Evolutionary conservation across 257 asterid species (phyloP).

Genomic region (Scutellaria barbata): DNA sequence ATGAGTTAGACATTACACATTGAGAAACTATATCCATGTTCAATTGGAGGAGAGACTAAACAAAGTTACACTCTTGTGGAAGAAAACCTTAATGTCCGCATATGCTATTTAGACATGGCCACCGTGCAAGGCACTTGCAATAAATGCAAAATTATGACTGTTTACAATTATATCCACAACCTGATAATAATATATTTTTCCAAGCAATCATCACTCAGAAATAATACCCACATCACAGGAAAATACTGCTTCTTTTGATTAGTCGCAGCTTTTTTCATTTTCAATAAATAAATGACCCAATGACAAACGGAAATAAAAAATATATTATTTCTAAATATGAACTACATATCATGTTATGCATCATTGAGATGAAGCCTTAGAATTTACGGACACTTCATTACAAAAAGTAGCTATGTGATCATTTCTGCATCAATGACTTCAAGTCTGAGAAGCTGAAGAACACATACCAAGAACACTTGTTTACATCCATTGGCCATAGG

Average conservation of each 20-base stretch:
- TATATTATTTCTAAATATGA: not conserved
- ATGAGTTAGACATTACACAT: not conserved
- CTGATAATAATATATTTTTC: constrained; percentile 11
- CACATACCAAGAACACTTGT: constrained; percentile 90
- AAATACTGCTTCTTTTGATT: not conserved
- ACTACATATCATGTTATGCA: not conserved
- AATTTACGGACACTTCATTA: constrained; percentile 9
- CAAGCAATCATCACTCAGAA: constrained; percentile 17
- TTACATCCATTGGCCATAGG: constrained; percentile 96
- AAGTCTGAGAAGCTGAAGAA: constrained; percentile 21
- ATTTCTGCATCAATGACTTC: constrained; percentile 29
- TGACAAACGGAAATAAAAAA: constrained; percentile 20
- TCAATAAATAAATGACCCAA: constrained; percentile 4
- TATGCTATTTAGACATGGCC: not conserved
- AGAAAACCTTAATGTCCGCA: not conserved
- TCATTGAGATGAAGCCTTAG: not conserved
- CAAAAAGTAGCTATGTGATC: constrained; percentile 28
- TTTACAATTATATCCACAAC: constrained; percentile 1
- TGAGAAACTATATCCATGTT: not conserved
- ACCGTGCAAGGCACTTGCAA: constrained; percentile 13
- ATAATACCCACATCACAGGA: not conserved
- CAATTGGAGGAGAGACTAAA: not conserved
- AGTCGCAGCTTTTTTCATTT: not conserved
- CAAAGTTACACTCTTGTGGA: not conserved
- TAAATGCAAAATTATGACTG: constrained; percentile 5